Base-by-base conservation (phyloP, 2,329 filamentous ascomycete genomes). In the Verticillium alfalfae region DNA sequence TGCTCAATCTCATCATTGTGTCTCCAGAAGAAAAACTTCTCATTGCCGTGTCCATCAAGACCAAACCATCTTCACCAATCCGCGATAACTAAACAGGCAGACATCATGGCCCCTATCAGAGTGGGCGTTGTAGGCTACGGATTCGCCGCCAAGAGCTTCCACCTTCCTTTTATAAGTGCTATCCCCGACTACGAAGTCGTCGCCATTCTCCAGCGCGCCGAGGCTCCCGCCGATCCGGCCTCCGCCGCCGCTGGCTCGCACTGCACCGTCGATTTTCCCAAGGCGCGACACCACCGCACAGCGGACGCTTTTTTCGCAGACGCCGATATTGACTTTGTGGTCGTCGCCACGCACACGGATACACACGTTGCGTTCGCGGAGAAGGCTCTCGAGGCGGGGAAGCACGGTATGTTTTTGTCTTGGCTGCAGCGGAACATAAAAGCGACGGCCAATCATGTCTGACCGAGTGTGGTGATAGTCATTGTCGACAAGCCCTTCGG, bases 401-500 rank as follows among this genome's bases (percentile, higher is more conserved):
- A 89, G 73, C 83, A 89, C 69, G 77, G 76, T 78, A 67, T 13
- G 66, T 34, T 26, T 5, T 31, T 31, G 26, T 31, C 26, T 5
- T 31, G 26, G 26, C 26, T 31, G 26, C 26, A 31, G 26, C 26
- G 26, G 26, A 5, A 31, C 26, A 31, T 31, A 4, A 31, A 31
- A 4, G 26, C 26, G 26, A 31, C 26, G 26, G 26, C 26, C 15
- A 18, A 63, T 58, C 16, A 59, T 54, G 31, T n/a, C 52, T 38
- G 37, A 56, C 49, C 10, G 45, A 52, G 10, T 10, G 26, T 12
- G 45, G n/a, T 22, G 45, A 12, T 22, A 78, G 86, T 88, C 13
- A 77, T 89, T 13, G 85, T 86, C 62, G 87, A 90, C 71, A 89
- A 89, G 72, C 87, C 87, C 0, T 89, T 89, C 69, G 85, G 85